A percentile compares a stretch with the other conserved stretches of the same genome.
These are phyloP conservation scores for Benincasa hispida DNA, from an alignment of 306 rosid genomes.

Conservation along the genomic window DNA sequence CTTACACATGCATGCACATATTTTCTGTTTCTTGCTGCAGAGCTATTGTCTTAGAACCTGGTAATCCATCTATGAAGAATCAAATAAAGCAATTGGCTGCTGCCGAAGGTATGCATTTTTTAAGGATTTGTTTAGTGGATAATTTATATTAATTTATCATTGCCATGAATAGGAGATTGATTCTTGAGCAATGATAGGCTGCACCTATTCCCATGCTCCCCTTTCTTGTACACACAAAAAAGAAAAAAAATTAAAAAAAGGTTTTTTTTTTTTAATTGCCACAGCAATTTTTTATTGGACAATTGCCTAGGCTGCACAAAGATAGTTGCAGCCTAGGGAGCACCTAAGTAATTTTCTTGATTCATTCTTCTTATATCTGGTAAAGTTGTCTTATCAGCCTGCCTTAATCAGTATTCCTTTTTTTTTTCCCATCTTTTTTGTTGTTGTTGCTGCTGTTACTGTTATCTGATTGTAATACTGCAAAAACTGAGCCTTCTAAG, in stretches of 20 bases:
- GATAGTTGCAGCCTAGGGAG: too few species aligned
- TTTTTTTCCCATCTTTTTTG: neutral
- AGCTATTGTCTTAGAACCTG: conserved; percentile 80
- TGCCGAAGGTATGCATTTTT: conserved; percentile 44
- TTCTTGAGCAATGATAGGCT: too few species aligned
- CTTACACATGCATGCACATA: neutral
- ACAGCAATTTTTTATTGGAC: too few species aligned
- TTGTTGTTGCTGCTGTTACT: neutral
- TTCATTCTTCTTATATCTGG: neutral
- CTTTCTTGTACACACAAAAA: too few species aligned
- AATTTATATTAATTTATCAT: neutral
- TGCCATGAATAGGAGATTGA: neutral
- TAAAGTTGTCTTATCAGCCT: neutral
- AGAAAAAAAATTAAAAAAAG: too few species aligned
- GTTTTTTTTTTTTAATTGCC: too few species aligned
- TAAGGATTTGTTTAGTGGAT: neutral
- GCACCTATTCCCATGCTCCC: too few species aligned
- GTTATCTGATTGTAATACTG: neutral
- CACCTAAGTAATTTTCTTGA: too few species aligned
- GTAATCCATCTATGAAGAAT: conserved; percentile 63
- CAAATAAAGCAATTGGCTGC: conserved; percentile 59
- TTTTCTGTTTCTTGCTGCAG: conserved; percentile 34
- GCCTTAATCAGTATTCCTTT: neutral
- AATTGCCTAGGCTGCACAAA: too few species aligned
- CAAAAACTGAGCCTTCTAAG: neutral